Evolutionary conservation across 345 rosid species (phyloP).

Genomic region (Heritiera fomes): DNA sequence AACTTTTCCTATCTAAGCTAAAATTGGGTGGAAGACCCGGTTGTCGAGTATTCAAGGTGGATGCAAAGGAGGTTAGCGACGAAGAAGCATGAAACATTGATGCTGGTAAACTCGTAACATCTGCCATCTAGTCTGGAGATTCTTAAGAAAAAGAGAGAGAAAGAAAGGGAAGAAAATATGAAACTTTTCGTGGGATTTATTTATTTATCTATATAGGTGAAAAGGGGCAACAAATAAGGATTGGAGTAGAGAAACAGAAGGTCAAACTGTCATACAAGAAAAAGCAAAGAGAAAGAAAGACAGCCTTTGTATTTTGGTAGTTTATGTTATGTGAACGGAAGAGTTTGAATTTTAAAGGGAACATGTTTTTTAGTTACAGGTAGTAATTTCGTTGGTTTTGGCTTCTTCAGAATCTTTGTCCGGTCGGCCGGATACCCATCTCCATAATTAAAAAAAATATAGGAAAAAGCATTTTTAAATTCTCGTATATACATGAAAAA

Average conservation of each 20-base stretch:
- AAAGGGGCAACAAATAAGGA: neutral
- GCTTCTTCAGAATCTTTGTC: constrained; percentile 1
- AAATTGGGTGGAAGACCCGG: neutral
- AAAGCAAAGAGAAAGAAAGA: neutral
- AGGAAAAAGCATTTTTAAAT: too few species aligned
- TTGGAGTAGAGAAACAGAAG: neutral
- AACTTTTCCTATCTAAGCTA: neutral
- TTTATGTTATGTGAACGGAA: neutral
- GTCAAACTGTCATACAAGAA: neutral
- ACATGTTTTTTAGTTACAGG: neutral
- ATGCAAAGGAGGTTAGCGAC: constrained; percentile 3
- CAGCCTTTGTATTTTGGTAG: neutral
- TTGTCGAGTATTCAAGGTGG: constrained; percentile 1
- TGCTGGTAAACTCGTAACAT: neutral
- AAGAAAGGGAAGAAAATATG: neutral
- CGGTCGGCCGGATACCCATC: neutral
- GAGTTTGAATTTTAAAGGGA: neutral
- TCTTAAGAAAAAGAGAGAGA: too few species aligned
- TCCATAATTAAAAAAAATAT: too few species aligned
- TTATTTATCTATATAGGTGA: neutral
- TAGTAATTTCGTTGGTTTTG: neutral
- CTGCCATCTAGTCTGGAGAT: constrained; percentile 14
- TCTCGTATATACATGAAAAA: too few species aligned
- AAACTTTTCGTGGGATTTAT: neutral
- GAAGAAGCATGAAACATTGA: neutral